These are phyloP conservation scores for Pyrenophora tritici-repentis DNA, from an alignment of 2,329 filamentous ascomycete genomes.

Conservation along the genomic window DNA sequence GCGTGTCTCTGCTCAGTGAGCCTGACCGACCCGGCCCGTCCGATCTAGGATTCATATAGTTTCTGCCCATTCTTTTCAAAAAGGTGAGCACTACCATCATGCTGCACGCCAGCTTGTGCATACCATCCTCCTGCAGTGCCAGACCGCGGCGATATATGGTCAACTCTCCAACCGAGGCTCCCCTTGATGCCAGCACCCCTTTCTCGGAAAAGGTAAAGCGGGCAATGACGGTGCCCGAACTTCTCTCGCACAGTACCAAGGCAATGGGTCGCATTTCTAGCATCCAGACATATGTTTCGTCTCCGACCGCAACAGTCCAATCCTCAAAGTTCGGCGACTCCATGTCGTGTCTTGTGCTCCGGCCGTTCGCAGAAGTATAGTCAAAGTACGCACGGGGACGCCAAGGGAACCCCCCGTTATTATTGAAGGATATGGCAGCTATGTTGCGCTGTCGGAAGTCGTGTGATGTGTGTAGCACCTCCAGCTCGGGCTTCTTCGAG, in stretches of 20 bases:
- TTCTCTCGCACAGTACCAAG: conserved; percentile 27
- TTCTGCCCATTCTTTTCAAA: conserved; percentile 36
- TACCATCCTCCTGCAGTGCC: conserved; percentile 26
- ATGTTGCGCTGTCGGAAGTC: conserved; percentile 28
- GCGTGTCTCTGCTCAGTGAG: conserved; percentile 17
- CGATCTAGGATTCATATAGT: conserved; percentile 22
- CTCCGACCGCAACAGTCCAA: conserved; percentile 27
- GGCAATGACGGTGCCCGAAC: conserved; percentile 29
- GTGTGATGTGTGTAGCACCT: conserved; percentile 28
- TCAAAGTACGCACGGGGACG: conserved; percentile 38
- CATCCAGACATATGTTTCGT: conserved; percentile 31
- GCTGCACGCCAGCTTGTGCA: conserved; percentile 36
- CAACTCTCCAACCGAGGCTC: conserved; percentile 37
- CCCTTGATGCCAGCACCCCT: conserved; percentile 33
- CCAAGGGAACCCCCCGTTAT: conserved; percentile 40
- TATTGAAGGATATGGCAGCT: conserved; percentile 35
- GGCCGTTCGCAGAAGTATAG: conserved; percentile 17
- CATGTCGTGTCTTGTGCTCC: conserved; percentile 26
- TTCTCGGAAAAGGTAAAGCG: conserved; percentile 38
- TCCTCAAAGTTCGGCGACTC: conserved; percentile 41
- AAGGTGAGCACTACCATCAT: conserved; percentile 34
- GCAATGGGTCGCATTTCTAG: conserved; percentile 31
- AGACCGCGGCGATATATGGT: conserved; percentile 32
- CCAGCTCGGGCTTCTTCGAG: conserved; percentile 42
- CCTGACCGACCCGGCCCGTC: conserved; percentile 10